Evolutionary conservation across 2,329 filamentous ascomycete species (phyloP), one percentile per base, ranked within the genome.

Genomic region (Colletotrichum euphorbiae): DNA sequence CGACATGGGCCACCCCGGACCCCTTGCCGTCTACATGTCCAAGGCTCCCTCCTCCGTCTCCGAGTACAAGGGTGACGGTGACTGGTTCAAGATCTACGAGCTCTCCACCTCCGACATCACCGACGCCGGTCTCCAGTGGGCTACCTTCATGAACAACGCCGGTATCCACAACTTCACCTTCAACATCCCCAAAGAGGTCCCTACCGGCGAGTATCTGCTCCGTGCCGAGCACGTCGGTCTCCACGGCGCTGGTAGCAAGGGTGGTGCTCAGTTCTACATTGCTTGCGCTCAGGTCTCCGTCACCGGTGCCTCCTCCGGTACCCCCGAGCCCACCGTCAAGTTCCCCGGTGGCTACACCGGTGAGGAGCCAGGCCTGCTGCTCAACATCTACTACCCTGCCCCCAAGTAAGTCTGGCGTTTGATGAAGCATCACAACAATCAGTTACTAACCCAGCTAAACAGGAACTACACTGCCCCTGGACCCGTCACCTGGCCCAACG

Each of bases 11-110:
- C 79, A 80, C 74, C 79, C 78, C 15, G 79, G 79, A 24, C 79
- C 80, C 9, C 73, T 80, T 7, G 71, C 75, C 12, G 78, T 80
- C 51, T 80, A 79, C 73, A 70, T 80, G 72, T 77, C 74, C 72
- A 78, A 77, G 74, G 78, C 78, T 0, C 77, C 77, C 19, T 73
- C 73, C 31, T 71, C 68, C 17, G 72, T 73, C 43, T 73, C 73
- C 3, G 38, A 56, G 66, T 77, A 79, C 72, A 72, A 77, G 42
- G 78, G 77, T 13, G 75, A 74, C 31, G 76, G 77, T 2, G 75
- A 78, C 69, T 79, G 77, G 77, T 79, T 78, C 76, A 79, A 79
- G 75, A 73, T 79, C 17, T 79, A 77, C 72, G 73, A 75, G 60
- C 72, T 78, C 57, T 74, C 75, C 58, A 76, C 74, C 69, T 74